A percentile compares a stretch with the other conserved stretches of the same genome.
These are phyloP conservation scores for Mycosphaerella sp. DNA, from an alignment of 2,329 filamentous ascomycete species.

Conservation along the genomic window DNA sequence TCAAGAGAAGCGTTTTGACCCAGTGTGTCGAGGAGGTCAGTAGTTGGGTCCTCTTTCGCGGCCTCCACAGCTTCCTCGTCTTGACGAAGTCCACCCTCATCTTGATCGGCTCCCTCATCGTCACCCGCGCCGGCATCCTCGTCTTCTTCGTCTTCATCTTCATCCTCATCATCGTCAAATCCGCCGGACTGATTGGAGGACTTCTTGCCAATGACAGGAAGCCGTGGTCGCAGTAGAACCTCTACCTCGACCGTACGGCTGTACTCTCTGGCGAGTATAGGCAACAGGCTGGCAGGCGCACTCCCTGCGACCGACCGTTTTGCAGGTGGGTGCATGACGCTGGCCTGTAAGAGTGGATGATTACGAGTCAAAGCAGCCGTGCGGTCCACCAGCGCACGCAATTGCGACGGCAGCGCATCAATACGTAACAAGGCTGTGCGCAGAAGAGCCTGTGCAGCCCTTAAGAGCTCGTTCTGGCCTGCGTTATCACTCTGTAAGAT, in stretches of 20 bases:
- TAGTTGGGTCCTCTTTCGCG: conserved; percentile 1
- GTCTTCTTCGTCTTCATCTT: conserved; percentile 18
- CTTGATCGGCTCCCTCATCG: conserved; percentile 12
- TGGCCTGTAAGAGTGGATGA: conserved; percentile 69
- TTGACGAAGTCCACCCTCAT: conserved; percentile 5
- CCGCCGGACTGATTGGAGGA: neutral
- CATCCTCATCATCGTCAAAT: conserved; percentile 13
- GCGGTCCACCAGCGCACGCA: conserved; percentile 71
- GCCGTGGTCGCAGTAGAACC: conserved; percentile 53
- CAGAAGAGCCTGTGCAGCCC: conserved; percentile 57
- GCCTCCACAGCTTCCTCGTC: neutral
- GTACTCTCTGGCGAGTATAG: conserved; percentile 65
- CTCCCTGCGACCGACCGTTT: conserved; percentile 44
- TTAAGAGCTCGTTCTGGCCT: conserved; percentile 44
- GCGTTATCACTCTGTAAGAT: conserved; percentile 18
- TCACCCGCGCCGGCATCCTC: conserved; percentile 10
- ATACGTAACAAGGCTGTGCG: conserved; percentile 51
- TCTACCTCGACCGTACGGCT: conserved; percentile 61
- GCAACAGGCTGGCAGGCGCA: conserved; percentile 65
- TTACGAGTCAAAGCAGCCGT: conserved; percentile 66
- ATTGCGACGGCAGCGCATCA: conserved; percentile 61
- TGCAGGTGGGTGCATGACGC: conserved; percentile 65
- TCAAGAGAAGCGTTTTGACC: conserved; percentile 8
- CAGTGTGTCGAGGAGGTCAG: conserved; percentile 11
- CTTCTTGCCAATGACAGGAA: conserved; percentile 36